Evolutionary conservation across 2,329 filamentous ascomycete genomes (phyloP).

Genomic region (Fusarium clavum): DNA sequence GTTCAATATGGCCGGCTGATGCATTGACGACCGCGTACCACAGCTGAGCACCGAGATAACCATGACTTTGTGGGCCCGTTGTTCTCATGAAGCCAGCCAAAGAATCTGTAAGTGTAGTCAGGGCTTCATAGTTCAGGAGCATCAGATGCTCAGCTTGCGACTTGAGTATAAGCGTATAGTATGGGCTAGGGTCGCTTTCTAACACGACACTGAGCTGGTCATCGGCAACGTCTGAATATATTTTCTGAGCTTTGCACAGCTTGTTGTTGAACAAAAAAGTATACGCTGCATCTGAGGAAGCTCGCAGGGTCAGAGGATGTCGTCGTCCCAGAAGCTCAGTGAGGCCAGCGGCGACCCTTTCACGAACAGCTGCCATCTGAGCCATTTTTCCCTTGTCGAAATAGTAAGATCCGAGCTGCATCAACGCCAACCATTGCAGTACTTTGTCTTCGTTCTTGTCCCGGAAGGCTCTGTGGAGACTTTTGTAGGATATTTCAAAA

Average conservation of each 20-base stretch:
- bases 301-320: background rate
- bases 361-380: background rate
- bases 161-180: background rate
- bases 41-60: background rate
- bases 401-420: background rate
- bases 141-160: background rate
- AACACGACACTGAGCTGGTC: background rate
- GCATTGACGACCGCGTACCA: background rate
- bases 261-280: background rate
- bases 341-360: background rate
- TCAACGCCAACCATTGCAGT: background rate
- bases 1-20: background rate
- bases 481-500: background rate
- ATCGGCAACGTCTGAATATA: background rate
- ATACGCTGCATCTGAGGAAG: background rate
- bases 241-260: background rate
- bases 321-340: background rate
- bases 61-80: background rate
- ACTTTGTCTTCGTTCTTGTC: background rate
- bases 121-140: background rate
- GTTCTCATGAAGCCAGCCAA: background rate
- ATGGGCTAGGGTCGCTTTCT: background rate
- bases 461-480: background rate
- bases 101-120: background rate
- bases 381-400: background rate